These are phyloP conservation scores for Protomyces inouyei DNA, from an alignment of 1,139 yeast species.

Conservation along the genomic window DNA sequence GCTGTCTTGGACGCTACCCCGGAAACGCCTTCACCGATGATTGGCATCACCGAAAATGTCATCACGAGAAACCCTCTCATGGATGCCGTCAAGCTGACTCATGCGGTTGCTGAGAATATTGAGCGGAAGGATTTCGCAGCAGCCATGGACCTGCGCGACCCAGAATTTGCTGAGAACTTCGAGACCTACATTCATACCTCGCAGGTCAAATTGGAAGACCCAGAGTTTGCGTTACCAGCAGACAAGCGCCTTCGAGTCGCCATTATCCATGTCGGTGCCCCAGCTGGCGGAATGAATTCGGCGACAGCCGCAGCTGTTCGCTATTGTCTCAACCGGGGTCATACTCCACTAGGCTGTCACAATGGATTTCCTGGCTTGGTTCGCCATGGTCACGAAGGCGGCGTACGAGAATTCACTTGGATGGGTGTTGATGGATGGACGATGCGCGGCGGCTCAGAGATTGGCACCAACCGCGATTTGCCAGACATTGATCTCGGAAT, in stretches of 20 bases:
- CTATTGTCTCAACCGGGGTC: constrained; percentile 87
- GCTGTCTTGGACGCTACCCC: constrained; percentile 88
- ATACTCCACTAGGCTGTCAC: constrained; percentile 76
- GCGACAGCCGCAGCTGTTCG: constrained; percentile 88
- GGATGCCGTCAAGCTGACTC: constrained; percentile 82
- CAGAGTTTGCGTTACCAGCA: constrained; percentile 30
- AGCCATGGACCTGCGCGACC: constrained; percentile 82
- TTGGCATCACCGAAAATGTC: constrained; percentile 82
- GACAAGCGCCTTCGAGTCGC: constrained; percentile 55
- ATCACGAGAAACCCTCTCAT: constrained; percentile 76
- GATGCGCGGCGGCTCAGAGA: constrained; percentile 85
- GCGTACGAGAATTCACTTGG: constrained; percentile 73
- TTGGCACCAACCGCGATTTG: constrained; percentile 86
- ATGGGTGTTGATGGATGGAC: constrained; percentile 86
- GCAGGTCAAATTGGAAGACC: constrained; percentile 32
- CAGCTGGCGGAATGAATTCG: constrained; percentile 93
- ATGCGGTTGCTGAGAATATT: constrained; percentile 83
- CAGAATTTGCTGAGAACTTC: constrained; percentile 76
- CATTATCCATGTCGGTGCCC: constrained; percentile 88
- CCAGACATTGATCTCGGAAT: constrained; percentile 80
- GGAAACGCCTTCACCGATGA: constrained; percentile 91
- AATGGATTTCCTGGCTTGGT: constrained; percentile 91
- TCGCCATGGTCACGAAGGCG: constrained; percentile 53
- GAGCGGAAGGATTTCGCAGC: constrained; percentile 69
- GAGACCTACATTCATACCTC: constrained; percentile 48